A percentile compares a stretch with the other conserved stretches of the same genome.
Conservation (phyloP, 192 early-diverging fungal species). For the Obelidium mucronatum region DNA sequence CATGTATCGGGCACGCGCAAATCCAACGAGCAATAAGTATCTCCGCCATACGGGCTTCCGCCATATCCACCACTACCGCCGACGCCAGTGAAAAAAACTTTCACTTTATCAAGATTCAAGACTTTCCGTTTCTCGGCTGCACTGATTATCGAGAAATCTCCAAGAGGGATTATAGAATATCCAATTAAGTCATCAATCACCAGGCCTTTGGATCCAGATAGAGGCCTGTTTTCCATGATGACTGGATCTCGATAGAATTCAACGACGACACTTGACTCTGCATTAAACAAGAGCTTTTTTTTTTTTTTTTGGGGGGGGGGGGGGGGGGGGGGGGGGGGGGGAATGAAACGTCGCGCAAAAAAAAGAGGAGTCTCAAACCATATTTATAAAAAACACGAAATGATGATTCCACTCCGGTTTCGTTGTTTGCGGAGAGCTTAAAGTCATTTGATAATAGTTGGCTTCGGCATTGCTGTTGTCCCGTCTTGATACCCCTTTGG, state of each 20-base stretch:
- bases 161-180: conserved; percentile 24
- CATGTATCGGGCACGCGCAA: conserved; percentile 29
- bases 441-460: conserved; percentile 35
- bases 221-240: neutral
- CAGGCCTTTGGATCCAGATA: neutral
- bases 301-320: too few species aligned
- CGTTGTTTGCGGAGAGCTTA: neutral
- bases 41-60: neutral
- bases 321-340: neutral
- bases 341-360: neutral
- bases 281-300: conserved; percentile 5
- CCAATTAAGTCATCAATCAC: conserved; percentile 27
- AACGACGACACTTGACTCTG: conserved; percentile 28
- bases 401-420: conserved; percentile 36
- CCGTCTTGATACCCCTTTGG: neutral
- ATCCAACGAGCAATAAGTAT: neutral
- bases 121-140: neutral
- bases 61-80: conserved; percentile 6
- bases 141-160: conserved; percentile 29
- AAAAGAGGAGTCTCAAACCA: neutral
- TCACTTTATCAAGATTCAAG: conserved; percentile 10
- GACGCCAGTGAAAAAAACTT: neutral
- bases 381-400: conserved; percentile 22
- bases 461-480: too few species aligned
- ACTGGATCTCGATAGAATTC: conserved; percentile 33